Conservation (phyloP, 2,329 filamentous ascomycete species). For the Aspergillus japonicus region DNA sequence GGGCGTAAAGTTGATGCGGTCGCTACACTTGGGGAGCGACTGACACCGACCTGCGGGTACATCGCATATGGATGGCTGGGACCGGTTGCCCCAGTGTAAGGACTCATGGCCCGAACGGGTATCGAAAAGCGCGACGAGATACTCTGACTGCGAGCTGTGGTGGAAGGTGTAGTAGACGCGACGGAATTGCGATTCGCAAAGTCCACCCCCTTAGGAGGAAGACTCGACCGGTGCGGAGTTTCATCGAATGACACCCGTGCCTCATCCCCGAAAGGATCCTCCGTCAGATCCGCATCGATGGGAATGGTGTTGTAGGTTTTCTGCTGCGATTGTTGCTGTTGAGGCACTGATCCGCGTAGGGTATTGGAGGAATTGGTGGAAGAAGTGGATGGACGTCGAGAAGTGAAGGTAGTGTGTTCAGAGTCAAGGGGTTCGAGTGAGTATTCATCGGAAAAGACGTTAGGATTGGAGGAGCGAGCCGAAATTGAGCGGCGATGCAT, state of each 20-base stretch:
- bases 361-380: slow-evolving; percentile 37
- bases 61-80: slow-evolving; percentile 83
- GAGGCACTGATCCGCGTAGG: slow-evolving; percentile 27
- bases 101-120: slow-evolving; percentile 54
- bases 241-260: slow-evolving; percentile 35
- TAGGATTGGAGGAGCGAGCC: slow-evolving; percentile 38
- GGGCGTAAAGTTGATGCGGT: slow-evolving; percentile 67
- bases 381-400: slow-evolving; percentile 29
- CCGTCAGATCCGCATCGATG: slow-evolving; percentile 25
- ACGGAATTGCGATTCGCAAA: slow-evolving; percentile 34
- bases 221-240: slow-evolving; percentile 31
- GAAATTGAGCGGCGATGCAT: slow-evolving; percentile 31
- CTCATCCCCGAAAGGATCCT: slow-evolving; percentile 39
- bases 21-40: slow-evolving; percentile 63
- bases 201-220: slow-evolving; percentile 35
- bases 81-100: slow-evolving; percentile 67
- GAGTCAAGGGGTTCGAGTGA: slow-evolving; percentile 44
- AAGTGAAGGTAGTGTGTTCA: slow-evolving; percentile 32
- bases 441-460: slow-evolving; percentile 52
- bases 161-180: slow-evolving; percentile 33
- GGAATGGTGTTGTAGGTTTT: slow-evolving; percentile 25
- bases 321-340: slow-evolving; percentile 16
- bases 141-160: slow-evolving; percentile 43
- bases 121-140: slow-evolving; percentile 48
- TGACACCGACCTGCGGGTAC: slow-evolving; percentile 69